Conservation (phyloP, 2,329 filamentous ascomycete genomes). For the Cladophialophora chaetospira region DNA sequence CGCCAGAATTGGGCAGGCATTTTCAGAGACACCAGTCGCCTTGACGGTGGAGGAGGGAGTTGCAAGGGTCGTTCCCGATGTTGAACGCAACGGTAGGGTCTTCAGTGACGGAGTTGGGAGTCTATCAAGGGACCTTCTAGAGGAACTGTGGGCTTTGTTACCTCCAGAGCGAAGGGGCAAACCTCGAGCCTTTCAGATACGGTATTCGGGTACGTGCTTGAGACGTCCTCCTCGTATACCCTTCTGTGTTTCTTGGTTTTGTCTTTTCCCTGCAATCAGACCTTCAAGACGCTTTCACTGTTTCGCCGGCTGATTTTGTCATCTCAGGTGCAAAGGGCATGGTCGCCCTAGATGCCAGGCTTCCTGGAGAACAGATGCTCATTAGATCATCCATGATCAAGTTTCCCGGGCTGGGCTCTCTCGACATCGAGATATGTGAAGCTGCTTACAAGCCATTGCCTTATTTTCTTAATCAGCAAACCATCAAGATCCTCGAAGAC, state of each 20-base stretch:
- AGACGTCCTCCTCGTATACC: no score
- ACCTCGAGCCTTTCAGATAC: slow-evolving; percentile 73
- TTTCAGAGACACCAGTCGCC: slow-evolving; percentile 71
- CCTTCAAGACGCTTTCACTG: background rate
- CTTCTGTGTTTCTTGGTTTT: no score
- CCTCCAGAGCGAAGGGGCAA: slow-evolving; percentile 48
- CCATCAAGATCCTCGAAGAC: slow-evolving; percentile 86
- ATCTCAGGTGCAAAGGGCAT: slow-evolving; percentile 74
- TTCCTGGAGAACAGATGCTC: slow-evolving; percentile 60
- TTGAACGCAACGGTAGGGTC: slow-evolving; percentile 51
- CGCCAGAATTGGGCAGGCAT: slow-evolving; percentile 65
- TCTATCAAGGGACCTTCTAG: slow-evolving; percentile 60
- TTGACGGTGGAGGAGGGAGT: slow-evolving; percentile 49
- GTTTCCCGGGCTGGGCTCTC: slow-evolving; percentile 60
- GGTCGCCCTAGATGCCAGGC: slow-evolving; percentile 66
- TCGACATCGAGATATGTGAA: slow-evolving; percentile 71
- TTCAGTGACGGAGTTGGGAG: slow-evolving; percentile 83
- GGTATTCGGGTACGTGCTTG: slow-evolving; percentile 63
- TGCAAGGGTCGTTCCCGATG: slow-evolving; percentile 33
- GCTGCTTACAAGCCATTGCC: slow-evolving; percentile 67
- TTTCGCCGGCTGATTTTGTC: slow-evolving; percentile 8
- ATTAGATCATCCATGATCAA: slow-evolving; percentile 79
- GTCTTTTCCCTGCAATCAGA: no score
- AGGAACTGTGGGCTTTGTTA: slow-evolving; percentile 60
- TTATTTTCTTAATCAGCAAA: slow-evolving; percentile 73